Evolutionary conservation across 768 basidiomycete species (phyloP), one percentile per base, ranked within the genome.

Genomic region (Phaffia australis): DNA sequence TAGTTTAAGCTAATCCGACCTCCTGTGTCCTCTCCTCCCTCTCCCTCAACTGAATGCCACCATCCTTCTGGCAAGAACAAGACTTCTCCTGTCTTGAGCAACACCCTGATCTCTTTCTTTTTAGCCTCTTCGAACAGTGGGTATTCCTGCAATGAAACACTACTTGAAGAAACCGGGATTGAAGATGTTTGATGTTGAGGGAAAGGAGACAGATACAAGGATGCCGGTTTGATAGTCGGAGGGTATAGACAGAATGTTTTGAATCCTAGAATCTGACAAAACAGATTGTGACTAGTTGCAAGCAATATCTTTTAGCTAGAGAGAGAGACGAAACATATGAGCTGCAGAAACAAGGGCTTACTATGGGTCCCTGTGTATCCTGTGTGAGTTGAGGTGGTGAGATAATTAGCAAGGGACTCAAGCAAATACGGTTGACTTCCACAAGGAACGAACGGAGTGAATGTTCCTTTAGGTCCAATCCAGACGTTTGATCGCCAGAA

Each of bases 151-250:
- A 61, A 60, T 0, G 35, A 46, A 54, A 62, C 15, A 25, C 29
- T 30, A 8, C 54, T 50, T 1, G 65, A 59, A 2, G 65, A 60
- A 54, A 60, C 51, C 0, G 65, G 65, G 19, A 67, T 42, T 27
- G 48, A 60, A 18, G 65, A 67, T 25, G 65, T 67, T 23, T 67
- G 65, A 2, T 61, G 65, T 49, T 67, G 65, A 27, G 65, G 65
- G 3, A 60, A 55, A 14, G n/a, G 54, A 46, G 65, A 51, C n/a
- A 67, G 65, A 56, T 61, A 67, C 29, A 67, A 60, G 0, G 54
- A n/a, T 1, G 30, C 23, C 4, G 46, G 1, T 0, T n/a, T n/a
- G 9, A 42, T 49, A 11, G 32, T 19, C 1, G 65, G 65, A 32
- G 65, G 65, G 29, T 67, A 67, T 23, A 67, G 60, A 19, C 23